A percentile compares a stretch with the other conserved stretches of the same genome.
phyloP scores from a whole-genome alignment of 805 yeast genomes.

The Starmera amethionina region DNA sequence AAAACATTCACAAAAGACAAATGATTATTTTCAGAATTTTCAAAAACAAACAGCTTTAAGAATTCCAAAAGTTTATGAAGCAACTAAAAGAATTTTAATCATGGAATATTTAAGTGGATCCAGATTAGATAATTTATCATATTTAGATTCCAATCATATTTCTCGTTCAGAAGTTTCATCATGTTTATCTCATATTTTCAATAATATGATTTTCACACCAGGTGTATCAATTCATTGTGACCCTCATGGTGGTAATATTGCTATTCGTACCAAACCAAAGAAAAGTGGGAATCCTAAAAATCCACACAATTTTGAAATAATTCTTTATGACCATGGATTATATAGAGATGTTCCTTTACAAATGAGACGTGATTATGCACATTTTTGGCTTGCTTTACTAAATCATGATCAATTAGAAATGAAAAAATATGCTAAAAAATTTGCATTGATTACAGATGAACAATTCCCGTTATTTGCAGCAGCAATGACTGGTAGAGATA shows the following conservation, averaged over 20 bases:
- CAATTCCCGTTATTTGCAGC: constrained; percentile 83
- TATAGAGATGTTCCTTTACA: constrained; percentile 75
- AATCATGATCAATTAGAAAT: constrained; percentile 58
- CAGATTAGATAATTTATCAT: constrained; percentile 68
- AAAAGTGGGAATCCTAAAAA: constrained; percentile 17
- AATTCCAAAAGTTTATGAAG: constrained; percentile 62
- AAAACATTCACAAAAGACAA: constrained; percentile 62
- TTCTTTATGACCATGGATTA: constrained; percentile 90
- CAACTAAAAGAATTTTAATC: constrained; percentile 62
- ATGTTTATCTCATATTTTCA: constrained; percentile 84
- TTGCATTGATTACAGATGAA: constrained; percentile 70
- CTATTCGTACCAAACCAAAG: constrained; percentile 45
- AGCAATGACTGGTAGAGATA: constrained; percentile 92
- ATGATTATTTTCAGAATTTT: constrained; percentile 49
- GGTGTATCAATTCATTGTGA: constrained; percentile 92
- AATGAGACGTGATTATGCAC: constrained; percentile 75
- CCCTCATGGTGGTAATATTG: constrained; percentile 96
- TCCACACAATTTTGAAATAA: constrained; percentile 77
- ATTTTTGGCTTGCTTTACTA: constrained; percentile 84
- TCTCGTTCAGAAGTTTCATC: constrained; percentile 70
- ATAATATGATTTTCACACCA: constrained; percentile 92
- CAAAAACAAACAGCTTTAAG: constrained; percentile 61
- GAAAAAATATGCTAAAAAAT: constrained; percentile 62
- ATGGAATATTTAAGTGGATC: constrained; percentile 86
- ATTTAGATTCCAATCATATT: constrained; percentile 51